Base-by-base conservation (phyloP, 1,284 basidiomycete genomes). In the Apiotrichum brassicae region DNA sequence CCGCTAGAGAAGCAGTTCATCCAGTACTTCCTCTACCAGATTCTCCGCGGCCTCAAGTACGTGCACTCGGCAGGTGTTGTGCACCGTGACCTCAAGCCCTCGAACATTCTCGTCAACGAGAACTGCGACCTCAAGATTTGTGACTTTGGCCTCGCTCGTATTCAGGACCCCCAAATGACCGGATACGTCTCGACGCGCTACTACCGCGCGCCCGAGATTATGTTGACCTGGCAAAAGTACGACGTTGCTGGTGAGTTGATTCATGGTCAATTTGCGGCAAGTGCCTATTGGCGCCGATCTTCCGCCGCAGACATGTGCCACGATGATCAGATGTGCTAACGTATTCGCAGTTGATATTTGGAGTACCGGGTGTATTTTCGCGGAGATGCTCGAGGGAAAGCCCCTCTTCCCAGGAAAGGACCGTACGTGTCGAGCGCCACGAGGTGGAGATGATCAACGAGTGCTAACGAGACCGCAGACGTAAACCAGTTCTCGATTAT, bases 221-320 rank as follows among this genome's bases (percentile, higher is more conserved):
- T 99, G 95, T 81, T 99, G 68, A 99, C 94, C 40, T 98, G 95
- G 95, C 94, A 98, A 74, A 98, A 98, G 77, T 98, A 98, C 77
- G 95, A 98, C 72, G 94, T 97, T 49, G 95, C 92, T 23, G 77
- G 77, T 77, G 54, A 60, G 75, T 73, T 6, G 26, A 16, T 9
- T 19, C 19, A 28, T 19, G 7, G 3, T 26, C 19, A 6, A n/a
- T 26, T 40, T 8, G 14, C 13, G 8, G 14, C 40, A n/a, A 11
- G 18, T 19, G 20, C 41, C 23, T n/a, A 39, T n/a, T n/a, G n/a
- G n/a, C n/a, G n/a, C n/a, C n/a, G n/a, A n/a, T n/a, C n/a, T n/a
- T n/a, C n/a, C n/a, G n/a, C n/a, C n/a, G n/a, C n/a, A n/a, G n/a
- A n/a, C n/a, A n/a, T n/a, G n/a, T n/a, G n/a, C n/a, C n/a, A n/a